These are phyloP conservation scores for Exobasidium rhododendri DNA, from an alignment of 1,284 basidiomycete genomes.

Conservation along the genomic window DNA sequence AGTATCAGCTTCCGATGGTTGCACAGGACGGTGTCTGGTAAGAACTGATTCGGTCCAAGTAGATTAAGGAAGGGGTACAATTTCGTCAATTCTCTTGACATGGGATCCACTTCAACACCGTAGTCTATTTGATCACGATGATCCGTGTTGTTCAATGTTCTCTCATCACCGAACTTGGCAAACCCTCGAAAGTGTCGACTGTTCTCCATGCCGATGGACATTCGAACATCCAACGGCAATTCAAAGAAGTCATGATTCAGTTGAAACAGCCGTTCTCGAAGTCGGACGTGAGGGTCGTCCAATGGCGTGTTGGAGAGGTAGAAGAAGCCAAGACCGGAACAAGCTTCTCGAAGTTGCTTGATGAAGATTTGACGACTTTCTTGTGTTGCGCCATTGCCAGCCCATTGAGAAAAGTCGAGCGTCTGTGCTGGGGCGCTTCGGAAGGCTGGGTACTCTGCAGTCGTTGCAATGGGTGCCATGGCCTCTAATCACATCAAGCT, in stretches of 20 bases:
- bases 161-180: slow-evolving; percentile 40
- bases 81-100: not conserved
- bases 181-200: slow-evolving; percentile 39
- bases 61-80: slow-evolving; percentile 30
- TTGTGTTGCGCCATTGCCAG: not conserved
- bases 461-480: not conserved
- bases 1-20: slow-evolving; percentile 19
- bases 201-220: slow-evolving; percentile 30
- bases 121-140: slow-evolving; percentile 34
- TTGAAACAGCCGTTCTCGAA: slow-evolving; percentile 23
- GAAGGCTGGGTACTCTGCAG: not conserved
- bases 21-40: slow-evolving; percentile 19
- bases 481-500: too few species aligned
- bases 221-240: slow-evolving; percentile 21
- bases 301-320: slow-evolving; percentile 36
- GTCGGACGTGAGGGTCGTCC: not conserved
- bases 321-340: slow-evolving; percentile 28
- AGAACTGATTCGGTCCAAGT: slow-evolving; percentile 41
- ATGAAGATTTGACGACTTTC: not conserved
- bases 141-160: slow-evolving; percentile 27
- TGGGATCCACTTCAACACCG: slow-evolving; percentile 6
- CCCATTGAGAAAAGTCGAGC: slow-evolving; percentile 8
- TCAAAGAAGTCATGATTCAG: slow-evolving; percentile 30
- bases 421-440: not conserved
- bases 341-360: slow-evolving; percentile 9